phyloP scores from a whole-genome alignment of 495 filamentous ascomycete genomes.

The Talaromyces borbonicus region DNA sequence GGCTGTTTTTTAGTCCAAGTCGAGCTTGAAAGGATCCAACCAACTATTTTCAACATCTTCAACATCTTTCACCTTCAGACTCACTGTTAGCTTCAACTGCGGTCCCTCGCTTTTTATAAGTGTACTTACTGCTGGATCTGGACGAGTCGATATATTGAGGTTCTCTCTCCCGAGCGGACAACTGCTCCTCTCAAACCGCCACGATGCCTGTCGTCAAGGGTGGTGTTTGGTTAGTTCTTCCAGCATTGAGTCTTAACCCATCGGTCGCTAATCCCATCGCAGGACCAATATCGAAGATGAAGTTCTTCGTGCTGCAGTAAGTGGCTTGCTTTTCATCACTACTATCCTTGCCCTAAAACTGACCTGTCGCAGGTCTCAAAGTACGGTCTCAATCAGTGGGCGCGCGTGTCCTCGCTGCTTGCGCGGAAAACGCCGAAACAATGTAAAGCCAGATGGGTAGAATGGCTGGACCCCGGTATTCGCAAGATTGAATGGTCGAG shows the following conservation, averaged over 20 bases:
- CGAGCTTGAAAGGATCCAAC: slow-evolving; percentile 1
- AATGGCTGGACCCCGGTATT: slow-evolving; percentile 97
- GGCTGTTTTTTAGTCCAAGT: slow-evolving; percentile 3
- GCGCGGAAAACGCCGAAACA: slow-evolving; percentile 97
- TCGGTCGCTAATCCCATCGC: slow-evolving; percentile 7
- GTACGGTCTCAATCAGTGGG: slow-evolving; percentile 98
- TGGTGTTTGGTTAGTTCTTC: slow-evolving; percentile 76
- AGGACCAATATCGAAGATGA: slow-evolving; percentile 80
- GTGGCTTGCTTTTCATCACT: slow-evolving; percentile 9
- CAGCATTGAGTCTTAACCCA: slow-evolving; percentile 16
- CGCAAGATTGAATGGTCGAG: slow-evolving; percentile 98
- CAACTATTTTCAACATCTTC: too few relatives aligned
- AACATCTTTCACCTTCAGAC: neutral
- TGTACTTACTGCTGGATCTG: neutral
- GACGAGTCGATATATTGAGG: too few relatives aligned
- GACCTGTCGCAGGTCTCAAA: slow-evolving; percentile 58
- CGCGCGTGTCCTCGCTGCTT: slow-evolving; percentile 92
- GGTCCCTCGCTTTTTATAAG: neutral
- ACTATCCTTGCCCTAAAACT: slow-evolving; percentile 11
- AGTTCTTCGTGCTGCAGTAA: slow-evolving; percentile 79
- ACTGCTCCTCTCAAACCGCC: slow-evolving; percentile 4
- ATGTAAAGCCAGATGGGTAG: slow-evolving; percentile 95
- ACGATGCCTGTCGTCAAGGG: slow-evolving; percentile 95
- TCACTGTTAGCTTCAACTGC: neutral
- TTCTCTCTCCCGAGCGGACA: neutral